Percentiles rank a stretch among this genome's conserved stretches.
phyloP scores from a whole-genome alignment of 2,329 filamentous ascomycete species.

The Cladosporium sp. region DNA sequence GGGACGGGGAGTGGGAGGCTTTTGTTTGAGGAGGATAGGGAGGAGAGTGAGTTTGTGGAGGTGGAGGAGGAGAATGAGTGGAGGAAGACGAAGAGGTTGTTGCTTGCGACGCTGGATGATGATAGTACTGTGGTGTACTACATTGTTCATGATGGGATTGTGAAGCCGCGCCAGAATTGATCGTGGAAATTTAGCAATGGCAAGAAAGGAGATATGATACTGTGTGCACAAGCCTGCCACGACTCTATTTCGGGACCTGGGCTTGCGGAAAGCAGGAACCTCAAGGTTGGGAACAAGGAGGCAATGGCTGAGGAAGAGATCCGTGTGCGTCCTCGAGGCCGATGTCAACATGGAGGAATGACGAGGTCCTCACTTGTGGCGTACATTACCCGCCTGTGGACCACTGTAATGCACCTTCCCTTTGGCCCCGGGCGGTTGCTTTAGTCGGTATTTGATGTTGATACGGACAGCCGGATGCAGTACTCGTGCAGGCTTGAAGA shows the following conservation, averaged over 20 bases:
- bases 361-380: background rate
- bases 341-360: background rate
- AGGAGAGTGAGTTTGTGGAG: conserved; percentile 27
- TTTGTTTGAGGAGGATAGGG: conserved; percentile 25
- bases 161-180: conserved; percentile 82
- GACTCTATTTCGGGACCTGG: background rate
- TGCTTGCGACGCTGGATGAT: conserved; percentile 74
- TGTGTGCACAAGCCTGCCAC: background rate
- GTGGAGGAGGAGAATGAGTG: conserved; percentile 39
- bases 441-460: background rate
- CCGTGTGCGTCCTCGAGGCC: background rate
- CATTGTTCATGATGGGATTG: conserved; percentile 80
- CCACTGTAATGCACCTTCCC: background rate
- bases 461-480: background rate
- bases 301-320: background rate
- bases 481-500: background rate
- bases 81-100: conserved; percentile 61
- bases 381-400: background rate
- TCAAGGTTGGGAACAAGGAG: background rate
- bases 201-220: background rate
- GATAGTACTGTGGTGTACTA: conserved; percentile 86
- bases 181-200: background rate
- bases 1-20: conserved; percentile 30
- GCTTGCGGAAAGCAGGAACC: background rate
- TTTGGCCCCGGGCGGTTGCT: background rate